A percentile compares a stretch with the other conserved stretches of the same genome.
phyloP scores from a whole-genome alignment of 2,329 filamentous ascomycete genomes.

The Penicillium sp. region DNA sequence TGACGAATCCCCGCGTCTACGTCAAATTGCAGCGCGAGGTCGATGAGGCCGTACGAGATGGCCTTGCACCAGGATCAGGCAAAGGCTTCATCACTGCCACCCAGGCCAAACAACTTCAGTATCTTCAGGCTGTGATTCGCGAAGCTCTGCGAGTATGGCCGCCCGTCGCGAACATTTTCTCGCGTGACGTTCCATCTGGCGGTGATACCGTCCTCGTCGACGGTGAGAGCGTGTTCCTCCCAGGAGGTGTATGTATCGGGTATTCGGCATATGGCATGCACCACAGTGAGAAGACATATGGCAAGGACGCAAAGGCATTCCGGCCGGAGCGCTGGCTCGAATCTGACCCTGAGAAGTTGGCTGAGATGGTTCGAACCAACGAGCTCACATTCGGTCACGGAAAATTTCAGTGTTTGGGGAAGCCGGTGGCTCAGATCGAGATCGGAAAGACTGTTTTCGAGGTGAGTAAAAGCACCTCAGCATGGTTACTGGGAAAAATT shows the following conservation, averaged over 20 bases:
- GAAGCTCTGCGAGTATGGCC: slow-evolving; percentile 35
- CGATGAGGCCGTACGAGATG: slow-evolving; percentile 21
- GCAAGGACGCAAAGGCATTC: slow-evolving; percentile 25
- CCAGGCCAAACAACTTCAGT: slow-evolving; percentile 37
- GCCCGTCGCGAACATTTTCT: slow-evolving; percentile 26
- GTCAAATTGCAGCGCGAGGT: slow-evolving; percentile 29
- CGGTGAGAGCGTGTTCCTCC: slow-evolving; percentile 27
- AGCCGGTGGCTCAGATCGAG: slow-evolving; percentile 28
- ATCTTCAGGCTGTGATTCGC: slow-evolving; percentile 38
- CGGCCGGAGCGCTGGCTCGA: slow-evolving; percentile 29
- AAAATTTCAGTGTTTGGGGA: slow-evolving; percentile 28
- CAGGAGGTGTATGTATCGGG: slow-evolving; percentile 21
- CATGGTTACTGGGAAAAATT: background rate
- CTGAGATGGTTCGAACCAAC: slow-evolving; percentile 23
- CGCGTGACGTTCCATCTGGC: slow-evolving; percentile 24
- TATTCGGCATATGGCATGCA: slow-evolving; percentile 29
- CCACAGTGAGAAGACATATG: slow-evolving; percentile 25
- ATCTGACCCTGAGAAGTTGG: slow-evolving; percentile 19
- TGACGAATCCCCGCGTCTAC: slow-evolving; percentile 27
- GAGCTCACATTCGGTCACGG: slow-evolving; percentile 27
- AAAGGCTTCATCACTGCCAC: slow-evolving; percentile 25
- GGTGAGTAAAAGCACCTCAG: slow-evolving; percentile 13
- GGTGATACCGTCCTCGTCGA: slow-evolving; percentile 25
- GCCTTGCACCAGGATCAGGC: slow-evolving; percentile 10
- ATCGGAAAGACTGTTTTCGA: slow-evolving; percentile 26